These are phyloP conservation scores for Syzygium jambos DNA, from an alignment of 345 rosid genomes.

Conservation along the genomic window DNA sequence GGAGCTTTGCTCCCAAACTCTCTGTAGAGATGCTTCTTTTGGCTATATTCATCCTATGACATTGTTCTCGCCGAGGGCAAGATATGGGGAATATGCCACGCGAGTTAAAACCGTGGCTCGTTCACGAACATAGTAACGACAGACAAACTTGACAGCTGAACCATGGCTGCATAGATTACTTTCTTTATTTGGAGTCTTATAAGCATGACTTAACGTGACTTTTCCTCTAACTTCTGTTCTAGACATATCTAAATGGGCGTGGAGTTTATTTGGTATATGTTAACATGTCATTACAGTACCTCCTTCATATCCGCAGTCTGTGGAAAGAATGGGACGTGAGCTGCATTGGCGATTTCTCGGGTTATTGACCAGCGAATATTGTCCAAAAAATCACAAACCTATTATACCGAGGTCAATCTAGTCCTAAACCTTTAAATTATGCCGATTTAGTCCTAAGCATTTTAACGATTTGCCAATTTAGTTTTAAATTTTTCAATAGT, in stretches of 20 bases:
- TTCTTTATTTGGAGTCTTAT: background rate
- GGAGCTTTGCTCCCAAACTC: background rate
- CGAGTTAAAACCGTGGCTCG: background rate
- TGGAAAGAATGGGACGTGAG: background rate
- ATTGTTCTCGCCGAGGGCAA: background rate
- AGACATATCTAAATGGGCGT: background rate
- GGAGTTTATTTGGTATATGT: background rate
- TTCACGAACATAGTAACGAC: background rate
- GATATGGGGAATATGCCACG: background rate
- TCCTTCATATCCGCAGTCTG: background rate
- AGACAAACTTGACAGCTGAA: background rate
- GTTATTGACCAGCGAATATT: background rate
- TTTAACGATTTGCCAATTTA: too few relatives aligned
- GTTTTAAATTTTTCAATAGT: too few relatives aligned
- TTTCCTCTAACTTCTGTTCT: background rate
- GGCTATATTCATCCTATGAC: background rate
- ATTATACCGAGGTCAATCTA: too few relatives aligned
- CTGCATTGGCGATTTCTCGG: background rate
- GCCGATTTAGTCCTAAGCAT: too few relatives aligned
- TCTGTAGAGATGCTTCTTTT: background rate
- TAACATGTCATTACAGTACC: background rate
- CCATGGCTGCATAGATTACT: background rate
- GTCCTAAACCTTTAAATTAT: too few relatives aligned
- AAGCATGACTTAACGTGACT: background rate
- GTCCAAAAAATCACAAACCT: too few relatives aligned